Evolutionary conservation across 495 filamentous ascomycete species (phyloP), one percentile per base, ranked within the genome.

Genomic region (Xylaria sp.): DNA sequence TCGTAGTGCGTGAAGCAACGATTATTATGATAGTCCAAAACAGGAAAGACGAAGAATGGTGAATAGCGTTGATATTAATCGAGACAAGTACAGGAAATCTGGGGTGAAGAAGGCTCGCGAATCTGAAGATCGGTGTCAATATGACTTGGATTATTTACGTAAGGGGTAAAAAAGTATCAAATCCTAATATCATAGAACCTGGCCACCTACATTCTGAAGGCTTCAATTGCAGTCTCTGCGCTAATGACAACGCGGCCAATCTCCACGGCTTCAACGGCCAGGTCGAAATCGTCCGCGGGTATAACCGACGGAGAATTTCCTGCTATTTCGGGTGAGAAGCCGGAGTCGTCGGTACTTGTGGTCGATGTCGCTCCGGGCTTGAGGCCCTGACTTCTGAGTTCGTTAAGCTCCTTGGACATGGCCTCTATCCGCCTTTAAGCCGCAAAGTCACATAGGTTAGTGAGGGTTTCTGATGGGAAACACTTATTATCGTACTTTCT

Each of bases 11-110:
- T 12, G 58, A 44, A 21, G 72, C 40, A 41, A 75, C 67, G 43
- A 76, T 46, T 21, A 69, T 35, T 4, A 80, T 72, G 33, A 80
- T 78, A 17, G 77, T 78, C 79, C 79, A 80, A 55, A 80, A 80
- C 1, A 80, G 70, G 35, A 80, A 72, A 1, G 64, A 65, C 6
- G 74, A 74, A 43, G 73, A 75, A 37, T 70, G 71, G 59, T 80
- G 62, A 24, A 76, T 69, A 21, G 70, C 63, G 26, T 77, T 73
- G 14, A 79, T 69, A 33, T 75, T 76, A 33, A 77, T 69, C 2
- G 76, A 70, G 2, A 74, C 76, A 17, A 79, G 57, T 44, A 80
- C 73, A 50, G 79, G 79, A 29, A 79, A 35, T 7, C 73, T 73
- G 12, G 70, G 73, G 46, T 76, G 73, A 35, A 74, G 77, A 46